These are phyloP conservation scores for Diaporthe velutina DNA, from an alignment of 2,329 filamentous ascomycete species.

Conservation along the genomic window DNA sequence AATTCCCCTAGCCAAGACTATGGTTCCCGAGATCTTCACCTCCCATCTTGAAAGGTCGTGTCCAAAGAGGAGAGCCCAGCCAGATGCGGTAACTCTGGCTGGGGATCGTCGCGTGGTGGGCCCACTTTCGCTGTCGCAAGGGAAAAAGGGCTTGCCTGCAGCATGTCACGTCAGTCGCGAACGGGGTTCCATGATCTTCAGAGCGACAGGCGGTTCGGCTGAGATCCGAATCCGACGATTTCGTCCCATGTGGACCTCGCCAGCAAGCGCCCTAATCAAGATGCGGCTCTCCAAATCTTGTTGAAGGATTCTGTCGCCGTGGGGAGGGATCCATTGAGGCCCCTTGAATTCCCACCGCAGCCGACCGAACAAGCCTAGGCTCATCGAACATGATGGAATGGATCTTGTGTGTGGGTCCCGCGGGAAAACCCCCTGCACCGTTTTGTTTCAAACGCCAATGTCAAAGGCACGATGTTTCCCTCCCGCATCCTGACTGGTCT, in stretches of 20 bases:
- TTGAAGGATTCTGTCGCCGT: conserved; percentile 13
- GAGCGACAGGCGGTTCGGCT: conserved; percentile 3
- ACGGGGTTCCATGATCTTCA: conserved; percentile 16
- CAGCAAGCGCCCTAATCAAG: conserved; percentile 22
- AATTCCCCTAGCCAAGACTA: not conserved
- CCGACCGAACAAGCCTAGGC: conserved; percentile 12
- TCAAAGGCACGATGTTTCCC: conserved; percentile 19
- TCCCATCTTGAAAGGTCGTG: not conserved
- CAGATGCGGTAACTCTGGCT: not conserved
- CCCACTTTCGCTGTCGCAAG: conserved; percentile 24
- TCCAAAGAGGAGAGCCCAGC: not conserved
- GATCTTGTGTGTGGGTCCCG: not conserved
- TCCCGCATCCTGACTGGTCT: conserved; percentile 18
- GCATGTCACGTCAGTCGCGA: conserved; percentile 6
- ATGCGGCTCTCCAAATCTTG: conserved; percentile 27
- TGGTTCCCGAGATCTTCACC: not conserved
- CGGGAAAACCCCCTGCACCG: not conserved
- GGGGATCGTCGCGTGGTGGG: conserved; percentile 17
- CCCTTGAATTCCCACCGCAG: conserved; percentile 35
- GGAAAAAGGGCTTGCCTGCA: not conserved
- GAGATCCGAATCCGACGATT: conserved; percentile 26
- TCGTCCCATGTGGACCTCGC: not conserved
- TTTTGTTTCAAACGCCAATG: conserved; percentile 38
- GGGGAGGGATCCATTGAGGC: conserved; percentile 24
- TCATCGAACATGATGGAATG: not conserved